Percentiles rank a stretch among this genome's conserved stretches.
These are phyloP conservation scores for Aspergillus diversus DNA, from an alignment of 495 filamentous ascomycete species.

Conservation along the genomic window DNA sequence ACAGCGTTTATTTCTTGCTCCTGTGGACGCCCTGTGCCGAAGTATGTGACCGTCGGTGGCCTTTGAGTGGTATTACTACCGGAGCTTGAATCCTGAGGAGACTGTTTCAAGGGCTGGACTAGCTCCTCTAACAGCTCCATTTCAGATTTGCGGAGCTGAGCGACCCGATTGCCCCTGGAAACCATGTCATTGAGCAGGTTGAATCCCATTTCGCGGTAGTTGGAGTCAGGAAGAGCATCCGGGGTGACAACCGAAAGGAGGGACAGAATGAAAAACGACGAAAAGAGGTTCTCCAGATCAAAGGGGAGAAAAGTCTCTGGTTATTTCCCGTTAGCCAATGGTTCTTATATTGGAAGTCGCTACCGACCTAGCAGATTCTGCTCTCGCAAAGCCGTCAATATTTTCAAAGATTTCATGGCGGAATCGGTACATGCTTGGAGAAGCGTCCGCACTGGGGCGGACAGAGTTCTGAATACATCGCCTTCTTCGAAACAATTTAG, in stretches of 20 bases:
- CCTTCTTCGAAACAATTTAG: slow-evolving; percentile 28
- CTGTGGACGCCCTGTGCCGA: not conserved
- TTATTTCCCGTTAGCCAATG: not conserved
- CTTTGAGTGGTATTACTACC: not conserved
- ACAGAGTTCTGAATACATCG: slow-evolving; percentile 22
- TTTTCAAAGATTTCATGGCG: slow-evolving; percentile 31
- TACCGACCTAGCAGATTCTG: slow-evolving; percentile 36
- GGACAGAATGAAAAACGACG: slow-evolving; percentile 31
- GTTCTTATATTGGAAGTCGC: not conserved
- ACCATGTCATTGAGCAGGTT: slow-evolving; percentile 38
- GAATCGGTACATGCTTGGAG: slow-evolving; percentile 34
- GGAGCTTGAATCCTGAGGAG: not conserved
- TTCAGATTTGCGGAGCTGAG: slow-evolving; percentile 36
- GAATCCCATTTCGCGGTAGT: slow-evolving; percentile 29
- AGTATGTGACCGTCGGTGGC: slow-evolving; percentile 1
- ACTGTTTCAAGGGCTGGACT: slow-evolving; percentile 18
- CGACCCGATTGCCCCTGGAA: slow-evolving; percentile 32
- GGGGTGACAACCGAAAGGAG: slow-evolving; percentile 32
- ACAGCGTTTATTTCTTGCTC: not conserved
- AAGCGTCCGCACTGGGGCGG: slow-evolving; percentile 30
- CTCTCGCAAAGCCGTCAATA: slow-evolving; percentile 29
- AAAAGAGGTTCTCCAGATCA: slow-evolving; percentile 37
- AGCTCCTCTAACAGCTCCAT: slow-evolving; percentile 33
- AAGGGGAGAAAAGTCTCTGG: slow-evolving; percentile 41
- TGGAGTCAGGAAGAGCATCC: slow-evolving; percentile 24